phyloP scores from a whole-genome alignment of 257 asterid genomes.

The Solanum rostratum region DNA sequence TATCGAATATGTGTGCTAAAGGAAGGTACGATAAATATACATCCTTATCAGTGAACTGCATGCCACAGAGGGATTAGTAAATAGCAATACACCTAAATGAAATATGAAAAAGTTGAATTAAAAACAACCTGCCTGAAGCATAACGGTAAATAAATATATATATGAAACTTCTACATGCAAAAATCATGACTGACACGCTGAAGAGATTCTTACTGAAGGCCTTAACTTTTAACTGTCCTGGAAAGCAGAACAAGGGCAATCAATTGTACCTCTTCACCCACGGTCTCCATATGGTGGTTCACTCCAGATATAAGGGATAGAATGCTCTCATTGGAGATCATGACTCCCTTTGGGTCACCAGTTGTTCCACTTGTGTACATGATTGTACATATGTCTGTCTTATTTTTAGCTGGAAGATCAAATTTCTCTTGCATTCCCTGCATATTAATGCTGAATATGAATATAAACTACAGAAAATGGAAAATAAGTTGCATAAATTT shows the following conservation, averaged over 20 bases:
- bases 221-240: not conserved
- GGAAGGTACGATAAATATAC: conserved; percentile 76
- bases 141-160: not conserved
- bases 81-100: not conserved
- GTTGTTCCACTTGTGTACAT: conserved; percentile 94
- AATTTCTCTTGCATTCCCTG: conserved; percentile 46
- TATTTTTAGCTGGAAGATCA: conserved; percentile 49
- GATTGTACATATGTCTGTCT: conserved; percentile 56
- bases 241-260: not conserved
- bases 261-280: conserved; percentile 45
- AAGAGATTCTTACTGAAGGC: not conserved
- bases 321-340: conserved; percentile 63
- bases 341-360: conserved; percentile 77
- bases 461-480: not conserved
- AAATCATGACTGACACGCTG: not conserved
- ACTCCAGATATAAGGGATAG: conserved; percentile 71
- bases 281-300: conserved; percentile 52
- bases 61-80: not conserved
- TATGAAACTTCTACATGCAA: not conserved
- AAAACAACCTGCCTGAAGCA: not conserved
- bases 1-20: conserved; percentile 78
- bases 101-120: not conserved
- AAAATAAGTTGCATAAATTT: not conserved
- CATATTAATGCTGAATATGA: not conserved
- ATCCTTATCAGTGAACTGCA: conserved; percentile 54